Evolutionary conservation across 1,139 yeast genomes (phyloP), one percentile per base, ranked within the genome.

Genomic region (Magnusiomyces magnusii): DNA sequence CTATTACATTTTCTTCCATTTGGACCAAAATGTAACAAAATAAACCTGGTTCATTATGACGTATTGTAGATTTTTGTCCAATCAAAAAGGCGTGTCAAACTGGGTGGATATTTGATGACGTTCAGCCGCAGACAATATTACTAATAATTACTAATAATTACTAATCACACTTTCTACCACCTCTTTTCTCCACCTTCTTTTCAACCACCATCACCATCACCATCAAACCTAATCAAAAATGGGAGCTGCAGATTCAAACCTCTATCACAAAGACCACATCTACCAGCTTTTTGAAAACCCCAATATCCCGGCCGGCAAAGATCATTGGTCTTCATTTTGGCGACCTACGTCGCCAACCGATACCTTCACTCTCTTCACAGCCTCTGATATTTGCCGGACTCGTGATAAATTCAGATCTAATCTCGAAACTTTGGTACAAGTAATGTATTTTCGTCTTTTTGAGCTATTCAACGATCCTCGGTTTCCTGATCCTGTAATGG

Each of bases 171-270:
- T n/a, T n/a, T n/a, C n/a, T n/a, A n/a, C n/a, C n/a, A n/a, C n/a
- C 36, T 31, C 36, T 31, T 31, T 7, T 13, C 36, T 31, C 13
- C 13, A 7, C 36, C 36, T 7, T 31, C 13, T 31, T 7, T 7
- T 31, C 36, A 31, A 31, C 36, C 13, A 31, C 13, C 36, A 31
- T 13, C 7, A n/a, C n/a, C n/a, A n/a, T n/a, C n/a, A n/a, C n/a
- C n/a, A 7, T 31, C 13, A 31, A 31, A 7, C 36, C 36, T 31
- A 31, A 31, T 31, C 13, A 31, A 7, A 7, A 42, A 88, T 88
- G 96, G 91, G 86, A 53, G 80, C 86, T 41, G 76, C 85, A 23
- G 95, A 88, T 61, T 87, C 92, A 28, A 85, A 80, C 65, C 74
- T 81, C 42, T 75, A 78, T 59, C 81, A 82, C 69, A 84, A 82